Base-by-base conservation (phyloP, 371 early-diverging fungal genomes). In the Mortierella sp. region DNA sequence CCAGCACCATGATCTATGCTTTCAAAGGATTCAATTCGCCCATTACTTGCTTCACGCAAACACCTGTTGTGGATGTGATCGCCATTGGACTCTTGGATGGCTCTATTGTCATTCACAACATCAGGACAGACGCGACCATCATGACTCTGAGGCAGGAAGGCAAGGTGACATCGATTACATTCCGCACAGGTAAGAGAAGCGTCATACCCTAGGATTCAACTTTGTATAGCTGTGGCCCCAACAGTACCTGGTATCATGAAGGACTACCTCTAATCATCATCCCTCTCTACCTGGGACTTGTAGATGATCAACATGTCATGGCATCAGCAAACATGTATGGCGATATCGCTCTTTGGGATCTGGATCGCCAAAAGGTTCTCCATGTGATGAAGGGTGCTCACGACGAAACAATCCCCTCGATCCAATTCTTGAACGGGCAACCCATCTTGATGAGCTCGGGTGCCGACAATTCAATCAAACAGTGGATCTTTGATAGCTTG, bases 311-410 rank as follows among this genome's bases (percentile, higher is more conserved):
- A 47, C 90, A 88, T 24, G 81, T 94, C 52, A 95, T 98, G 95
- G 96, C 95, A 3, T 88, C 96, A 1, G 91, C 91, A 22, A 94
- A 88, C 77, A 87, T 89, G 79, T 83, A 89, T 54, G 98, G 98
- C 46, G 94, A 95, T 78, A 85, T 98, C 48, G 89, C 93, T 19
- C 70, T 97, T 9, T 98, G 99, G 99, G 94, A 98, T 76, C 82
- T 98, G 44, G 86, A 92, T 39, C 85, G 88, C 47, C 86, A 89
- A 58, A 84, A 87, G 49, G 77, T 96, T 44, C 67, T 88, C 31
- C 92, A 95, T 63, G 84, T 90, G 17, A 87, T 91, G 83, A 88
- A 91, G 67, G 90, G 88, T 39, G 95, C 94, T 0, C 99, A 98
- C 79, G 86, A 87, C 64, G 92, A 90, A 7, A 65, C 84, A 0